Conservation (phyloP, 805 yeast species). For the Wickerhamomyces chaumierensis region DNA sequence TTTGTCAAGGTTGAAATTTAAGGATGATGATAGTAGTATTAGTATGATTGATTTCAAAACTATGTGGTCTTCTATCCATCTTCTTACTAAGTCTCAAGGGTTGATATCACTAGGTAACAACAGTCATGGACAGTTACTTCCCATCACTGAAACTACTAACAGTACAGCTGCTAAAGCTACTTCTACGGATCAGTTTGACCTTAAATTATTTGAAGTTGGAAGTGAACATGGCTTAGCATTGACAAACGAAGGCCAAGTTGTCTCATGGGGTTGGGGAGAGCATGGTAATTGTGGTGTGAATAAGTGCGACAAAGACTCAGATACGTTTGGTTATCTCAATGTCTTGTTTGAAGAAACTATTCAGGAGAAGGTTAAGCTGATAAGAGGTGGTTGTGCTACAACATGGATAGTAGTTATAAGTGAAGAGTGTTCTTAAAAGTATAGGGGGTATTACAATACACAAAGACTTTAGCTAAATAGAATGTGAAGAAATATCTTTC, state of each 20-base stretch:
- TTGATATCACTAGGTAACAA: conserved; percentile 59
- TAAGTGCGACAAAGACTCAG: conserved; percentile 4
- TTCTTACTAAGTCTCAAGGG: conserved; percentile 17
- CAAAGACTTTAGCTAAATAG: conserved; percentile 1
- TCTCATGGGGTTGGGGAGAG: conserved; percentile 98
- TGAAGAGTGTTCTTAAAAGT: too few species aligned
- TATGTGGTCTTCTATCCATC: conserved; percentile 80
- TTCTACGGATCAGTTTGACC: too few species aligned
- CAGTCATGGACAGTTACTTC: conserved; percentile 56
- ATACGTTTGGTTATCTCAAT: conserved; percentile 25
- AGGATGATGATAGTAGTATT: too few species aligned
- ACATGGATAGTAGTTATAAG: conserved; percentile 59
- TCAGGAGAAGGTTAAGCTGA: conserved; percentile 16
- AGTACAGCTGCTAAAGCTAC: too few species aligned
- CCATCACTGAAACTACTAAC: conserved; percentile 7
- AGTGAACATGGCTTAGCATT: conserved; percentile 74
- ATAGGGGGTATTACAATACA: too few species aligned
- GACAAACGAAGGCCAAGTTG: conserved; percentile 23
- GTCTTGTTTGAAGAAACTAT: conserved; percentile 24
- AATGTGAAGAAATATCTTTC: conserved; percentile 70
- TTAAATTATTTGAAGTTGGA: conserved; percentile 38
- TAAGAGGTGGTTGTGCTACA: conserved; percentile 60
- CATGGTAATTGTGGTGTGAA: conserved; percentile 83
- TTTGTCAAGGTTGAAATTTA: neutral
- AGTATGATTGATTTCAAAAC: conserved; percentile 22